phyloP scores from a whole-genome alignment of 257 asterid genomes.

The Fraxinus quadrangulata region DNA sequence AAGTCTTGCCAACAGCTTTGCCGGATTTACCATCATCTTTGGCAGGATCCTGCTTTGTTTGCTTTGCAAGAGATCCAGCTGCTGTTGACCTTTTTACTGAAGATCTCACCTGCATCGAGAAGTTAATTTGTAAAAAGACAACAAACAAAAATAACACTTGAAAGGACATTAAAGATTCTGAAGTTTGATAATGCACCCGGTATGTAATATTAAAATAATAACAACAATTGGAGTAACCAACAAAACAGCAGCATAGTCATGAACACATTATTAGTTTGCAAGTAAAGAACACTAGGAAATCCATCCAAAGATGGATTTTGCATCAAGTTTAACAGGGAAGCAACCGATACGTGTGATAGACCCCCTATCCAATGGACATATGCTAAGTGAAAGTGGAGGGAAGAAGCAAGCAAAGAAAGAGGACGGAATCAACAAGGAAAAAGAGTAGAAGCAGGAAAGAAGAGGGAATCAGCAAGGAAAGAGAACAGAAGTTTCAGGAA shows the following conservation, averaged over 20 bases:
- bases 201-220: background rate
- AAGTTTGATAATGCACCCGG: background rate
- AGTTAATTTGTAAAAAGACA: conserved; percentile 5
- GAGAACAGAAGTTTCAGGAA: no score
- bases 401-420: no score
- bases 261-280: background rate
- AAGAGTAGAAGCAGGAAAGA: no score
- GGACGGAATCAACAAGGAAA: no score
- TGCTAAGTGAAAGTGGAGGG: no score
- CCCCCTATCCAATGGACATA: no score
- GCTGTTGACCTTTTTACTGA: conserved; percentile 60
- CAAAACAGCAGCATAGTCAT: background rate
- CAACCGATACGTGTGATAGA: background rate
- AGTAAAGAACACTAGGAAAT: background rate
- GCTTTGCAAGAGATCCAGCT: conserved; percentile 68
- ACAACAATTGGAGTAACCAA: background rate
- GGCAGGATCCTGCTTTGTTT: conserved; percentile 61
- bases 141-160: conserved; percentile 15
- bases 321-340: background rate
- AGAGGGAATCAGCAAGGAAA: no score
- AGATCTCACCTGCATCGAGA: conserved; percentile 57
- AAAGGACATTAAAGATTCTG: conserved; percentile 10
- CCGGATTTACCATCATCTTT: conserved; percentile 76
- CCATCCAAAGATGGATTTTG: background rate
- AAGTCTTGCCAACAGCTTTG: conserved; percentile 53